Conservation (phyloP, 1,139 yeast genomes). For the Pichia inconspicua region DNA sequence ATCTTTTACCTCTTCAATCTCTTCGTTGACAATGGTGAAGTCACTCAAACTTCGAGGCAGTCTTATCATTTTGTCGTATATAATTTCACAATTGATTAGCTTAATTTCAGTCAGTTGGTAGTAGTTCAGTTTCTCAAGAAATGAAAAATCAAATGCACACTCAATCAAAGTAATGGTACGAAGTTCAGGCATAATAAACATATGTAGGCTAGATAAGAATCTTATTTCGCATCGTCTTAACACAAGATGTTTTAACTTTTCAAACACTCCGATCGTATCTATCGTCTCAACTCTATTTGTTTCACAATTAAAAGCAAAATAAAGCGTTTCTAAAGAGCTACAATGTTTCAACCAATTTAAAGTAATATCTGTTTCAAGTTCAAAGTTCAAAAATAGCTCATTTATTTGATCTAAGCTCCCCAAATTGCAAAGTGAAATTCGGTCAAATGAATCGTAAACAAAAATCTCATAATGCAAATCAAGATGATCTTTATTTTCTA, state of each 20-base stretch:
- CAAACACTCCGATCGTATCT: background rate
- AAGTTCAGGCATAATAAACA: background rate
- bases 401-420: conserved; percentile 9
- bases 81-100: conserved; percentile 17
- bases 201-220: background rate
- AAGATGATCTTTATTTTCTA: conserved; percentile 2
- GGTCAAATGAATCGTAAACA: conserved; percentile 9
- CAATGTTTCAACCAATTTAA: conserved; percentile 12
- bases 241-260: background rate
- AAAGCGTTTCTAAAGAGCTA: conserved; percentile 11
- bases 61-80: conserved; percentile 13
- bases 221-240: background rate
- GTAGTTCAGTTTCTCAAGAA: conserved; percentile 9
- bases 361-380: conserved; percentile 8
- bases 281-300: background rate
- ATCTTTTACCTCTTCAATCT: conserved; percentile 15
- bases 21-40: conserved; percentile 16
- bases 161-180: conserved; percentile 8
- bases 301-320: conserved; percentile 5
- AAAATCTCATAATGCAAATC: conserved; percentile 12
- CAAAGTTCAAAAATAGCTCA: conserved; percentile 14
- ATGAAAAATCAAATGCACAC: conserved; percentile 11
- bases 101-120: background rate
- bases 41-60: conserved; percentile 15
- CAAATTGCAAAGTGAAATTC: conserved; percentile 3